Conservation (phyloP, 805 yeast genomes). For the Ogataea philodendri region DNA sequence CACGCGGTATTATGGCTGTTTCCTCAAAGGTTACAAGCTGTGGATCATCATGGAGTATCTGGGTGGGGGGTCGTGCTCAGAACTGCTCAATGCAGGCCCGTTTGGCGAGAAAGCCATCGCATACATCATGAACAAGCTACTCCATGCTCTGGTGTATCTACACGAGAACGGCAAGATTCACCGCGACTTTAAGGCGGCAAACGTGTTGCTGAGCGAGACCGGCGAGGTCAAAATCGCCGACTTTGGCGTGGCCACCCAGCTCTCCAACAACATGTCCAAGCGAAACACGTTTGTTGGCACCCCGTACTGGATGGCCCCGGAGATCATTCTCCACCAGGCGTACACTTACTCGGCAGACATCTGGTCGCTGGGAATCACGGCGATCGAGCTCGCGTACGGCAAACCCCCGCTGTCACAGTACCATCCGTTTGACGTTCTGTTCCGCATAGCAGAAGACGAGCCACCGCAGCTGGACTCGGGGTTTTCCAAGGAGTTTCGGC, state of each 20-base stretch:
- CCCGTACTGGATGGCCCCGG: slow-evolving; percentile 68
- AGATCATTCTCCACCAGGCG: slow-evolving; percentile 50
- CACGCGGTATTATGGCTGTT: slow-evolving; percentile 69
- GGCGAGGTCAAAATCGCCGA: slow-evolving; percentile 90
- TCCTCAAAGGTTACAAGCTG: slow-evolving; percentile 63
- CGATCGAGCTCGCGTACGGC: slow-evolving; percentile 68
- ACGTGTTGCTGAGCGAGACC: slow-evolving; percentile 63
- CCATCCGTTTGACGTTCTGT: slow-evolving; percentile 56
- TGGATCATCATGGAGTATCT: slow-evolving; percentile 82
- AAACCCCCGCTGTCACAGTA: slow-evolving; percentile 64
- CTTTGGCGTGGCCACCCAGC: slow-evolving; percentile 91
- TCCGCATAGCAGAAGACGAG: slow-evolving; percentile 46
- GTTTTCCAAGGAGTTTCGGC: slow-evolving; percentile 47
- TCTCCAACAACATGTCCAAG: slow-evolving; percentile 52
- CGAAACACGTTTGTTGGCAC: slow-evolving; percentile 56
- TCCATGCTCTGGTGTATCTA: slow-evolving; percentile 61
- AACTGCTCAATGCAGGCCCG: slow-evolving; percentile 58
- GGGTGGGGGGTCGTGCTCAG: slow-evolving; percentile 76
- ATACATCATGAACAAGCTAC: slow-evolving; percentile 50
- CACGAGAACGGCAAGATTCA: slow-evolving; percentile 80
- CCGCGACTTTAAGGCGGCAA: slow-evolving; percentile 93
- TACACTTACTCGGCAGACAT: slow-evolving; percentile 72
- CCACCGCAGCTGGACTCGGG: slow-evolving; percentile 43
- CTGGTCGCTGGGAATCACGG: slow-evolving; percentile 80
- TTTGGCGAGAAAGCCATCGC: slow-evolving; percentile 56